Evolutionary conservation across 1,139 yeast species (phyloP).

Genomic region (Yamadazyma songkhlaensis): DNA sequence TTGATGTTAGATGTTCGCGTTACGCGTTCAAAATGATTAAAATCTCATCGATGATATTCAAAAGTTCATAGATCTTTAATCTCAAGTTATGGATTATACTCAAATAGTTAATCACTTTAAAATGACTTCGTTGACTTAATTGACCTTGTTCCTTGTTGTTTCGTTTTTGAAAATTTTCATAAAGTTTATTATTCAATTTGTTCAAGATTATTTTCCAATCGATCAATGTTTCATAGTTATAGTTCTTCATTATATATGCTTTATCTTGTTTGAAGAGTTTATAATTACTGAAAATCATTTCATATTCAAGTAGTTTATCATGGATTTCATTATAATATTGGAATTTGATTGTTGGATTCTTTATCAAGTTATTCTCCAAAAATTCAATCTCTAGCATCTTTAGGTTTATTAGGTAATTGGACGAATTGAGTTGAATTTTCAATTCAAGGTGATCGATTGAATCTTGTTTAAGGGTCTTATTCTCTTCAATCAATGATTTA

Average conservation of each 20-base stretch:
- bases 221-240: slow-evolving; percentile 11
- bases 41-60: slow-evolving; percentile 10
- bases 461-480: slow-evolving; percentile 8
- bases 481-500: slow-evolving; percentile 7
- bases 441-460: slow-evolving; percentile 5
- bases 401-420: slow-evolving; percentile 10
- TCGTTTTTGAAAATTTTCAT: slow-evolving; percentile 9
- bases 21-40: slow-evolving; percentile 14
- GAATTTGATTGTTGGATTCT: slow-evolving; percentile 8
- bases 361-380: slow-evolving; percentile 6
- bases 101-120: slow-evolving; percentile 5
- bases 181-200: slow-evolving; percentile 11
- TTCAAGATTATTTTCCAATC: slow-evolving; percentile 12
- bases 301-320: slow-evolving; percentile 11
- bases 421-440: slow-evolving; percentile 9
- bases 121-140: slow-evolving; percentile 3
- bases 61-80: slow-evolving; percentile 3
- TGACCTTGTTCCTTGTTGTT: background rate
- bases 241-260: slow-evolving; percentile 6
- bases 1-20: slow-evolving; percentile 1
- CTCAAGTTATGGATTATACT: slow-evolving; percentile 7
- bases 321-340: slow-evolving; percentile 11
- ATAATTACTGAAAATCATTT: slow-evolving; percentile 6
- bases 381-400: slow-evolving; percentile 10
- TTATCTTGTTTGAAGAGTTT: slow-evolving; percentile 9